phyloP scores from a whole-genome alignment of 2,329 filamentous ascomycete genomes.

The Amauroascus niger region DNA sequence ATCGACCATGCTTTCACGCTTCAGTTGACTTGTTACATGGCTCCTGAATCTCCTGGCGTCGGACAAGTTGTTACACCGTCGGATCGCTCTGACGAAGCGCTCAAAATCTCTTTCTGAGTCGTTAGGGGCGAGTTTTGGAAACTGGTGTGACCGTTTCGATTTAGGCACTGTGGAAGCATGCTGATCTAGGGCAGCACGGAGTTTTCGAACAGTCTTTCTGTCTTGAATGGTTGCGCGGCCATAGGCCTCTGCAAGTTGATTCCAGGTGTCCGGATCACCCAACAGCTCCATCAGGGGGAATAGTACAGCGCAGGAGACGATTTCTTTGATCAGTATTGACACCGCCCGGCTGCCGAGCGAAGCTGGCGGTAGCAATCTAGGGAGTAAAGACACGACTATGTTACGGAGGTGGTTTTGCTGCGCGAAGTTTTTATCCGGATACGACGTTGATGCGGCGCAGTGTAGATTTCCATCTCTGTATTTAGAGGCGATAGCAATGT shows the following conservation, averaged over 20 bases:
- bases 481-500: slow-evolving; percentile 89
- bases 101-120: slow-evolving; percentile 92
- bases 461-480: slow-evolving; percentile 84
- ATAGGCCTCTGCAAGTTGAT: slow-evolving; percentile 86
- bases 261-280: slow-evolving; percentile 92
- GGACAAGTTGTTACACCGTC: slow-evolving; percentile 80
- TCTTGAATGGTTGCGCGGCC: slow-evolving; percentile 83
- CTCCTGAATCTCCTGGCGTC: slow-evolving; percentile 88
- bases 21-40: slow-evolving; percentile 83
- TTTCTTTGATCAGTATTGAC: slow-evolving; percentile 70
- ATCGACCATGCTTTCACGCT: slow-evolving; percentile 68
- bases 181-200: slow-evolving; percentile 84
- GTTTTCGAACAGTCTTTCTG: slow-evolving; percentile 82
- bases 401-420: slow-evolving; percentile 83
- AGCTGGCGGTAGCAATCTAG: slow-evolving; percentile 60
- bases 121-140: slow-evolving; percentile 67
- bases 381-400: slow-evolving; percentile 61
- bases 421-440: slow-evolving; percentile 70
- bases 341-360: slow-evolving; percentile 74
- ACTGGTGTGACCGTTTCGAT: slow-evolving; percentile 53
- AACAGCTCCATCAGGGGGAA: slow-evolving; percentile 70
- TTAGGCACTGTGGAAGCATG: slow-evolving; percentile 76
- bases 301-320: slow-evolving; percentile 86
- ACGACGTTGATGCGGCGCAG: slow-evolving; percentile 69
- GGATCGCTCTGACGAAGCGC: slow-evolving; percentile 79